These are phyloP conservation scores for Ophiostoma angusticollis DNA, from an alignment of 2,329 filamentous ascomycete species.

Conservation along the genomic window DNA sequence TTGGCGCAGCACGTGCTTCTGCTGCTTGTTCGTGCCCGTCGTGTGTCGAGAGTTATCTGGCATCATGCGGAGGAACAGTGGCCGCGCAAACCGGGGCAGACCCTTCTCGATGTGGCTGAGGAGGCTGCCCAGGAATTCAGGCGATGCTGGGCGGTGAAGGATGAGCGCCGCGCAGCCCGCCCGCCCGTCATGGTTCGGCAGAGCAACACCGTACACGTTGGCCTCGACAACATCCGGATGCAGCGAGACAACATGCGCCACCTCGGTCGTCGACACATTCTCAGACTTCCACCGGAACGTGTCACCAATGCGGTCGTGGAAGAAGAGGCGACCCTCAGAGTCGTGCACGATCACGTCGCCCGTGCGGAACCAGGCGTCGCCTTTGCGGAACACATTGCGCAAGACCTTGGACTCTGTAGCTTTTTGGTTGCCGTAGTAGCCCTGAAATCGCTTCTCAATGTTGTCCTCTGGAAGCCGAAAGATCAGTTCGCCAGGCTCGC, in stretches of 20 bases:
- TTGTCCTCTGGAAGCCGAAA: constrained; percentile 56
- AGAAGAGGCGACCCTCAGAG: constrained; percentile 58
- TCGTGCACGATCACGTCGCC: constrained; percentile 72
- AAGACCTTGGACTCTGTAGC: constrained; percentile 65
- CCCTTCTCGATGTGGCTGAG: constrained; percentile 42
- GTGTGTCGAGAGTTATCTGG: constrained; percentile 43
- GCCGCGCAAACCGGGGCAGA: constrained; percentile 63
- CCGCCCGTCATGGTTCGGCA: constrained; percentile 72
- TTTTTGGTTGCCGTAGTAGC: constrained; percentile 63
- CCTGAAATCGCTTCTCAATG: constrained; percentile 54
- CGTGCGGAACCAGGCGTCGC: constrained; percentile 71
- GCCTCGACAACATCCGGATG: constrained; percentile 59
- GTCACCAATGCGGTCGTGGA: constrained; percentile 69
- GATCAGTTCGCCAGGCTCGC: constrained; percentile 63
- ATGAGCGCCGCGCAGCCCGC: constrained; percentile 53
- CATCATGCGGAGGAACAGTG: constrained; percentile 62
- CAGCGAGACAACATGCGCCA: constrained; percentile 58
- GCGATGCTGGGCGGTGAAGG: constrained; percentile 33
- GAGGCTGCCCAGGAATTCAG: constrained; percentile 39
- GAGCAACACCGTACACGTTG: constrained; percentile 72
- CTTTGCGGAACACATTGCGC: constrained; percentile 57
- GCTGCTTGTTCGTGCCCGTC: constrained; percentile 82
- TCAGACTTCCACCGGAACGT: constrained; percentile 74
- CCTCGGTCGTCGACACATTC: constrained; percentile 73
- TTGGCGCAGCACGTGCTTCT: constrained; percentile 60